Conservation (phyloP, 1,284 basidiomycete species). For the Cryptococcus sp. region DNA sequence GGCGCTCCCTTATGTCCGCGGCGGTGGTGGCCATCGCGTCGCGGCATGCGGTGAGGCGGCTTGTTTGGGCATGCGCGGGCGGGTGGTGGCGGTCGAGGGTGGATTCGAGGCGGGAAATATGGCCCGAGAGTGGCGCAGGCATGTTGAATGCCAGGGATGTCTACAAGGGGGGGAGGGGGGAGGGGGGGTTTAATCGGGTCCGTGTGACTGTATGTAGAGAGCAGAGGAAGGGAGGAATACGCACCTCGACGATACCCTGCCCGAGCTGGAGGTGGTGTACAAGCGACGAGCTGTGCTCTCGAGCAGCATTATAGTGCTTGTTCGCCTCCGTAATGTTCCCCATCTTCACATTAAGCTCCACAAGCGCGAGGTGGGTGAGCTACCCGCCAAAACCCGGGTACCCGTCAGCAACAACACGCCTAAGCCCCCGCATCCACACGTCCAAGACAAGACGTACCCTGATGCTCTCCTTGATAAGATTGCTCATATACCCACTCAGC, state of each 20-base stretch:
- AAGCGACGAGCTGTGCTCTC: constrained; percentile 37
- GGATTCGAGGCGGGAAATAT: constrained; percentile 40
- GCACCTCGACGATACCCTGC: constrained; percentile 36
- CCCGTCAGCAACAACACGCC: too few relatives aligned
- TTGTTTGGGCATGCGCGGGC: neutral
- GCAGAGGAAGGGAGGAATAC: constrained; percentile 3
- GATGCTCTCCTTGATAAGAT: constrained; percentile 48
- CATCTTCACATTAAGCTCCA: constrained; percentile 32
- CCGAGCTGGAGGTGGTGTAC: constrained; percentile 42
- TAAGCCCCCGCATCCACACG: too few relatives aligned
- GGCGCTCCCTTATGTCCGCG: constrained; percentile 29
- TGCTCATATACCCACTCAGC: constrained; percentile 44
- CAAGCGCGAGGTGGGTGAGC: constrained; percentile 44
- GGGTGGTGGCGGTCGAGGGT: constrained; percentile 39
- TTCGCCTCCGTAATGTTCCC: constrained; percentile 29
- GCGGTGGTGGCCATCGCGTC: constrained; percentile 32
- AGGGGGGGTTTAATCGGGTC: too few relatives aligned
- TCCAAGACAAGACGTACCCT: constrained; percentile 26
- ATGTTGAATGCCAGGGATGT: constrained; percentile 37
- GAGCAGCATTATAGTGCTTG: constrained; percentile 27
- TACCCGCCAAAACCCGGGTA: constrained; percentile 2
- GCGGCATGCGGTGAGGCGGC: neutral
- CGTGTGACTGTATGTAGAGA: too few relatives aligned
- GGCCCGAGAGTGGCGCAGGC: constrained; percentile 27
- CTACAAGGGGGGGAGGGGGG: constrained; percentile 21